These are phyloP conservation scores for Penicillium macrosclerotiorum DNA, from an alignment of 495 filamentous ascomycete species.

Conservation along the genomic window DNA sequence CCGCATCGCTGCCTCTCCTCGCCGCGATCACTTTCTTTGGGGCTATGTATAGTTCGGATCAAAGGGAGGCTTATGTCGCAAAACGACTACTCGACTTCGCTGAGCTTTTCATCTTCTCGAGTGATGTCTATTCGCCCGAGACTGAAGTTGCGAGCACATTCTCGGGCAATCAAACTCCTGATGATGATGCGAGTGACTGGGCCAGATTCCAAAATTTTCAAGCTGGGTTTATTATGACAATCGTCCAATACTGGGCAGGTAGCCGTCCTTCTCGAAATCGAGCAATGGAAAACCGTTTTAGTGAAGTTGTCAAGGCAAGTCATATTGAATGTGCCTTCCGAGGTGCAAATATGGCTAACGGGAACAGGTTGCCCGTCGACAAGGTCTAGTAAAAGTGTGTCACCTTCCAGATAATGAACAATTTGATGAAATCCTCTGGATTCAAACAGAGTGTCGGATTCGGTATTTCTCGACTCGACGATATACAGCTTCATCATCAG, in stretches of 20 bases:
- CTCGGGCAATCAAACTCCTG: constrained; percentile 16
- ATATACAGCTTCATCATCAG: background rate
- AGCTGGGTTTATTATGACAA: constrained; percentile 41
- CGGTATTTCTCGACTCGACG: constrained; percentile 27
- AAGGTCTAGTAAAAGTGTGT: constrained; percentile 32
- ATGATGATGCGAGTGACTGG: constrained; percentile 34
- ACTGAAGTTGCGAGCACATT: constrained; percentile 36
- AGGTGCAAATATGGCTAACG: too few relatives aligned
- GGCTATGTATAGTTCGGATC: constrained; percentile 46
- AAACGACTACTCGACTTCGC: constrained; percentile 46
- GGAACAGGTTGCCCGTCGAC: constrained; percentile 36
- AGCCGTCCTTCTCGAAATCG: constrained; percentile 37
- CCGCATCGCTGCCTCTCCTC: constrained; percentile 35
- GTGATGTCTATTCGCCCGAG: constrained; percentile 40
- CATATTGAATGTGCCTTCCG: too few relatives aligned
- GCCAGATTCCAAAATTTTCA: constrained; percentile 43
- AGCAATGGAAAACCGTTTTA: constrained; percentile 46
- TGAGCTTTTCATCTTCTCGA: constrained; percentile 46
- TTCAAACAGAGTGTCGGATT: constrained; percentile 45
- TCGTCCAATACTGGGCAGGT: constrained; percentile 50
- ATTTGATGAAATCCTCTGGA: constrained; percentile 35
- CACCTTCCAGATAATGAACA: constrained; percentile 31
- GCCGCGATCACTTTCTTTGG: constrained; percentile 44
- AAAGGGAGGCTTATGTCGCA: constrained; percentile 35
- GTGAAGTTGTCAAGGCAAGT: constrained; percentile 41